Base-by-base conservation (phyloP, 129 eudicot species). In the Helianthus tuberosus region DNA sequence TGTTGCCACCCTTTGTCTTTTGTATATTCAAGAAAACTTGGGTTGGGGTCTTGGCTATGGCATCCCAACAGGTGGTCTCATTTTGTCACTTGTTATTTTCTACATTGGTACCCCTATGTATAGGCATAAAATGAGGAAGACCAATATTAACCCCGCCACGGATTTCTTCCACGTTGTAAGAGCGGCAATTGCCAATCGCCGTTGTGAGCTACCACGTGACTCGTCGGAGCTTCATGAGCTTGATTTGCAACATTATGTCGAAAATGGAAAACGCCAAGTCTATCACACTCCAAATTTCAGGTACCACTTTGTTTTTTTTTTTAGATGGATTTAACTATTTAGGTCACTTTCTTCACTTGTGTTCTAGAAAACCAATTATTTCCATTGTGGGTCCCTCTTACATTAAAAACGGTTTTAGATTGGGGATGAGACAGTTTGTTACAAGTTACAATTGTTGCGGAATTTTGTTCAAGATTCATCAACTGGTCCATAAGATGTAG, bases 41-140 rank as follows among this genome's bases (percentile, higher is more conserved):
- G 92, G 98, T 13, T 90, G 97, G 97, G 96, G 91, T 64, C 80
- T 90, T 61, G 98, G 98, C 0, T 93, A 93, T 80, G 98, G 92
- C 0, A 90, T 93, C 53, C 98, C 98, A 5, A 90, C 97, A 1
- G 66, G 79, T 70, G 91, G 96, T 12, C 91, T 93, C 44, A 66
- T 85, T 4, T 6, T 90, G 23, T 86, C 96, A 6, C 86, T 93
- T 43, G 12, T 88, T 59, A 85, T 88, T 25, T 93, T 93, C 82
- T 90, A 90, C 61, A 50, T 86, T n/a, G 98, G 98, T 11, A 90
- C 96, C 8, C 98, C 98, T 46, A 20, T 69, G 81, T 90, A 93
- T 64, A 81, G 98, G 79, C 98, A 93, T 80, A 93, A 93, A 76
- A 79, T 79, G 6, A 81, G 87, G 39, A 88, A 71, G 74, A 66